Base-by-base conservation (phyloP, 768 basidiomycete species). In the Lactarius deliciosus region DNA sequence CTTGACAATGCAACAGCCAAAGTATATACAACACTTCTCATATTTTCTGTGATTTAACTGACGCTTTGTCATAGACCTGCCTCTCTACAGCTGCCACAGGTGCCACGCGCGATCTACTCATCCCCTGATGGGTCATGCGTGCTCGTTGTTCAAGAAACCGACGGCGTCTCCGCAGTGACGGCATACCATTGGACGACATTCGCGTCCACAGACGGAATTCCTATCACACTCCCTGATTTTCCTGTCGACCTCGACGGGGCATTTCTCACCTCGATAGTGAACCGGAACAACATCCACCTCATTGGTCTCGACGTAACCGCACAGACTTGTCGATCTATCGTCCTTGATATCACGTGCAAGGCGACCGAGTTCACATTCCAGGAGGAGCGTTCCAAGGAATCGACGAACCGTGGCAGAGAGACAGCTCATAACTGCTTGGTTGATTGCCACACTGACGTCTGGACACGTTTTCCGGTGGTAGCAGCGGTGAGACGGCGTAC, bases 111-210 rank as follows among this genome's bases (percentile, higher is more conserved):
- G 16, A 74, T 81, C 10, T 75, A 75, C 72, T 80, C 84, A 0
- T 79, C 85, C 0, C 84, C 85, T 0, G 85, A 87, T 69, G 85
- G 84, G 0, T 77, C 86, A 28, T 86, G 84, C 69, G 68, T 85
- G 22, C 58, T 86, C 36, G 73, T 78, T 3, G 66, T 77, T 5
- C 76, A 79, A 22, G 34, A 69, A 34, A 28, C 40, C 10, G 38
- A 68, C 2, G 57, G 41, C 0, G 10, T 15, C 8, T 28, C 57
- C 9, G 45, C 60, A 53, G 41, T 83, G 3, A 78, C 74, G 3
- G 80, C 81, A 0, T 86, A 82, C 65, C 86, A 87, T 68, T 86
- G 82, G 83, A 75, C 74, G 6, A 83, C 84, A 0, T 86, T 88
- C 65, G 86, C 85, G 1, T 81, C 82, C 0, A 76, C 79, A 0